These are phyloP conservation scores for Irpex sp. DNA, from an alignment of 1,284 basidiomycete species.

Conservation along the genomic window DNA sequence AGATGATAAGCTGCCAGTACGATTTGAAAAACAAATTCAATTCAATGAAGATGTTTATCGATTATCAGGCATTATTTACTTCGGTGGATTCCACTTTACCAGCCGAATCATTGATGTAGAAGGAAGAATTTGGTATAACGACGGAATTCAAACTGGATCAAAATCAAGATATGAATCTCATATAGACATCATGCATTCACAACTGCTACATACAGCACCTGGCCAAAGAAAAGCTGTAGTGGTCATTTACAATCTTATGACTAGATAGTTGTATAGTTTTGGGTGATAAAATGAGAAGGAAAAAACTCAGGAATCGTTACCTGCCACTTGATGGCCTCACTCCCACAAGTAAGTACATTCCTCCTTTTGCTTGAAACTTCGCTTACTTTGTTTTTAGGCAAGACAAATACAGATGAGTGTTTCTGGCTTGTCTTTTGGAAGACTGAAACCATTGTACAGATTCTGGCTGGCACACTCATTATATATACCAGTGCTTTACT, in stretches of 20 bases:
- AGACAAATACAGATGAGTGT: neutral
- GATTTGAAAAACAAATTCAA: neutral
- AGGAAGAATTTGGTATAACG: neutral
- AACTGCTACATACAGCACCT: neutral
- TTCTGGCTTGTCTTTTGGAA: conserved; percentile 8
- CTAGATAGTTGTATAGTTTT: neutral
- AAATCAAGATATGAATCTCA: neutral
- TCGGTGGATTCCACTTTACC: neutral
- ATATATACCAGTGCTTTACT: conserved; percentile 6
- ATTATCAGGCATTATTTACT: neutral
- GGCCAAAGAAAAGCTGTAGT: neutral
- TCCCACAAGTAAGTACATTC: no score
- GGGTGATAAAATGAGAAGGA: neutral
- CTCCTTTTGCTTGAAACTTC: no score
- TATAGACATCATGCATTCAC: neutral
- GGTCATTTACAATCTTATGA: neutral
- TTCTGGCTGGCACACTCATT: conserved; percentile 2
- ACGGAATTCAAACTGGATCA: neutral
- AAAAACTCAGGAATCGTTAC: neutral
- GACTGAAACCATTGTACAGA: conserved; percentile 1
- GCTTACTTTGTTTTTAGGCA: neutral
- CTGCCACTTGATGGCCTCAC: neutral
- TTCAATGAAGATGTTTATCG: neutral
- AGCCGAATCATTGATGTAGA: neutral
- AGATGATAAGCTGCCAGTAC: neutral